Conservation (phyloP, 2,329 filamentous ascomycete species). For the Nemania serpens region DNA sequence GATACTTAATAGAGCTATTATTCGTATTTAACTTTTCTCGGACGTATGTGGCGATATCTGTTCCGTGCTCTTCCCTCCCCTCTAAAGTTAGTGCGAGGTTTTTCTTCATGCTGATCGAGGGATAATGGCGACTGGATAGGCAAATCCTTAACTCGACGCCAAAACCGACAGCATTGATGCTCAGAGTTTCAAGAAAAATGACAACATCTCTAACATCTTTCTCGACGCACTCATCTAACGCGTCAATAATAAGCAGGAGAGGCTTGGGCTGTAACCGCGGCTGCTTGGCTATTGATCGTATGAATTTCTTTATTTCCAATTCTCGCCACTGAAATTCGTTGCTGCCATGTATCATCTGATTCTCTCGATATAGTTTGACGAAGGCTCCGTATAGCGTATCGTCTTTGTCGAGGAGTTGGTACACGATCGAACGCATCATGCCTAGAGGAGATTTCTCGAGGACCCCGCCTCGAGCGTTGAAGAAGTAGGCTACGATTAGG, state of each 20-base stretch:
- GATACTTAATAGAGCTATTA: neutral
- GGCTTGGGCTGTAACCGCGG: neutral
- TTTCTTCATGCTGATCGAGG: neutral
- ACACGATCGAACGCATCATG: constrained; percentile 29
- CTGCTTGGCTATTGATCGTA: neutral
- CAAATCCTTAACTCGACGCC: neutral
- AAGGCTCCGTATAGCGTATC: neutral
- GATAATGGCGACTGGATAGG: constrained; percentile 11
- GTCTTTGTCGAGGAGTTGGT: constrained; percentile 28
- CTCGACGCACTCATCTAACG: constrained; percentile 10
- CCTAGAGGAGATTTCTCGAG: constrained; percentile 33
- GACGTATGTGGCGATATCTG: constrained; percentile 1
- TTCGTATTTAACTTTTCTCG: neutral
- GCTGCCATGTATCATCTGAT: neutral
- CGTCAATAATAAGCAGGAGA: constrained; percentile 6
- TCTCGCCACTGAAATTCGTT: neutral
- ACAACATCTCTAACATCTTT: neutral
- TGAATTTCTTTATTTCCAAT: neutral
- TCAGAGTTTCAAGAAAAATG: constrained; percentile 1
- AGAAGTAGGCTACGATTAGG: constrained; percentile 30
- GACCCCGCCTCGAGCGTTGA: constrained; percentile 29
- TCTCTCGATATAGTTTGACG: neutral
- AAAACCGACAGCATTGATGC: neutral
- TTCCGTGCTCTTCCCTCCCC: neutral
- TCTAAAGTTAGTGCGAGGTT: constrained; percentile 1